phyloP scores from a whole-genome alignment of 1,284 basidiomycete species.

The Malassezia japonica region DNA sequence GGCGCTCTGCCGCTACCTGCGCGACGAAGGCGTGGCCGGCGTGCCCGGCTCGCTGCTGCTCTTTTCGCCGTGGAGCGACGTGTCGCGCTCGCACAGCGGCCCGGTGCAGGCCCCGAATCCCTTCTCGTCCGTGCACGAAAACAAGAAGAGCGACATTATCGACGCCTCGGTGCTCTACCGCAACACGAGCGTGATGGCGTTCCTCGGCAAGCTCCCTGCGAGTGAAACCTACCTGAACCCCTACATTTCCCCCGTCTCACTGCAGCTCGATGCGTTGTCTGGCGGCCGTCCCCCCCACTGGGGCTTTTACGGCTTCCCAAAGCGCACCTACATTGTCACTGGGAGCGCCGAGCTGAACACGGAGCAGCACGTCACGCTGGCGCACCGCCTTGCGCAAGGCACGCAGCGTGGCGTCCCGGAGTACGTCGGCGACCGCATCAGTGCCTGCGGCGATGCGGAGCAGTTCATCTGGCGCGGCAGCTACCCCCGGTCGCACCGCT shows the following conservation, averaged over 20 bases:
- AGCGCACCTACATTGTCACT: constrained; percentile 28
- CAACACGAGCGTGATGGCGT: constrained; percentile 38
- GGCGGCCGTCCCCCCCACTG: constrained; percentile 28
- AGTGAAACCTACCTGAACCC: constrained; percentile 39
- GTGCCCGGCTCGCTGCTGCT: constrained; percentile 30
- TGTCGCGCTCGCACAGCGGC: constrained; percentile 41
- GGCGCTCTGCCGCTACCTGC: constrained; percentile 50
- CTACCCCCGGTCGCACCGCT: constrained; percentile 19
- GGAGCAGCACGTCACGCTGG: constrained; percentile 42
- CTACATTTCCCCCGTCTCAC: constrained; percentile 38
- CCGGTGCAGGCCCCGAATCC: constrained; percentile 32
- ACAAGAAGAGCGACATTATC: constrained; percentile 36
- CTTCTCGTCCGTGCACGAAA: constrained; percentile 25
- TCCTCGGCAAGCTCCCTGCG: constrained; percentile 36
- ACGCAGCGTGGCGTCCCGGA: constrained; percentile 23
- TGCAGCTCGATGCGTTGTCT: constrained; percentile 27
- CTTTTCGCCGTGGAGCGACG: constrained; percentile 42
- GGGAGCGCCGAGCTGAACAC: constrained; percentile 37
- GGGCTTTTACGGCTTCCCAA: constrained; percentile 37
- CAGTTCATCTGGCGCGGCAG: constrained; percentile 25
- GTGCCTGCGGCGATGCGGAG: constrained; percentile 2
- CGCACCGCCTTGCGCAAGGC: constrained; percentile 34
- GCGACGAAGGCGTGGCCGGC: constrained; percentile 33
- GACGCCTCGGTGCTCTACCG: constrained; percentile 29
- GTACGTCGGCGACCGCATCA: constrained; percentile 26